These are phyloP conservation scores for Lipomyces oligophaga DNA, from an alignment of 805 yeast genomes.

Conservation along the genomic window DNA sequence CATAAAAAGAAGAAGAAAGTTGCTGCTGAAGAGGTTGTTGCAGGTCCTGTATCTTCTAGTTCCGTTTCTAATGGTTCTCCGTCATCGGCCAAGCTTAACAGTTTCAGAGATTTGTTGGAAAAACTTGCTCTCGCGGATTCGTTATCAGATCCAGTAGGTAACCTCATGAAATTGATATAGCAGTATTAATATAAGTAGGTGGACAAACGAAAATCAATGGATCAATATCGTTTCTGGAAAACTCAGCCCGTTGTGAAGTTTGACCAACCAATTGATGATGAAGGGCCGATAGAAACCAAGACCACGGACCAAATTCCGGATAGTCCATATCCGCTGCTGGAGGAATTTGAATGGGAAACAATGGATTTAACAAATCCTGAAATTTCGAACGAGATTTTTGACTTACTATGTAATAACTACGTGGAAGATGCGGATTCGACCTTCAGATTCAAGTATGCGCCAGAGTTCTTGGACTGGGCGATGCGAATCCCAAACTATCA, in stretches of 20 bases:
- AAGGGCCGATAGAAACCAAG: constrained; percentile 81
- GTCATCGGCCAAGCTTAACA: too few relatives aligned
- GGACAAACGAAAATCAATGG: constrained; percentile 49
- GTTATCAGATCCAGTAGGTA: too few relatives aligned
- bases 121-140: too few relatives aligned
- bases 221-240: constrained; percentile 93
- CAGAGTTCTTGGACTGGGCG: constrained; percentile 86
- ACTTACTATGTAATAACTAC: constrained; percentile 78
- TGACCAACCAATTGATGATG: constrained; percentile 60
- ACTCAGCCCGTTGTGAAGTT: constrained; percentile 91
- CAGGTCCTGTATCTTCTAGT: not conserved
- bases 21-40: constrained; percentile 1
- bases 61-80: too few relatives aligned
- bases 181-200: too few relatives aligned
- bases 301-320: constrained; percentile 69
- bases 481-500: constrained; percentile 90
- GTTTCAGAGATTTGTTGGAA: constrained; percentile 15
- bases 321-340: constrained; percentile 64
- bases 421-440: constrained; percentile 92
- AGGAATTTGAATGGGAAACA: constrained; percentile 86
- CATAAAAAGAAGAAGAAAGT: constrained; percentile 21
- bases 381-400: constrained; percentile 73
- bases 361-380: constrained; percentile 55
- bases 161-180: too few relatives aligned
- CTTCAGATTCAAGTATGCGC: constrained; percentile 84